Conservation (phyloP, 2,329 filamentous ascomycete genomes). For the Neofusicoccum cordaticola region DNA sequence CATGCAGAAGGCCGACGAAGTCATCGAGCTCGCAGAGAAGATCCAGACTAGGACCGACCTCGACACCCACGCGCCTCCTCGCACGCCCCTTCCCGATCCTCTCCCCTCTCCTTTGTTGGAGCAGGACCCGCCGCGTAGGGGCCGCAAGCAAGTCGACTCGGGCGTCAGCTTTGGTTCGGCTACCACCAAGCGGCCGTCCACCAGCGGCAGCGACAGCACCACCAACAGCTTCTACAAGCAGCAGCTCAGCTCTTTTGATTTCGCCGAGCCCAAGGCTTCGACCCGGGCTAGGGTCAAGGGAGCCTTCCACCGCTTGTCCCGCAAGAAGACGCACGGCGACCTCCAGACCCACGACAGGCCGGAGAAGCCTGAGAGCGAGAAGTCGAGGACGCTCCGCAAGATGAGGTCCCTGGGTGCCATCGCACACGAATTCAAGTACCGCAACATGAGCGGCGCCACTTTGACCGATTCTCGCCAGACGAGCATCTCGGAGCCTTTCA, state of each 20-base stretch:
- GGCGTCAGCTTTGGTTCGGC: slow-evolving; percentile 58
- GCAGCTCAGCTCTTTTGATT: slow-evolving; percentile 13
- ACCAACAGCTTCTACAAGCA: slow-evolving; percentile 21
- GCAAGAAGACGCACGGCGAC: slow-evolving; percentile 10
- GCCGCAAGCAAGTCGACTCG: slow-evolving; percentile 58
- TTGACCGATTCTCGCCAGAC: slow-evolving; percentile 9
- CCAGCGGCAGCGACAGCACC: slow-evolving; percentile 24
- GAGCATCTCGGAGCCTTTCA: slow-evolving; percentile 34
- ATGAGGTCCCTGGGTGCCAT: slow-evolving; percentile 30
- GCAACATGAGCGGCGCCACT: slow-evolving; percentile 14
- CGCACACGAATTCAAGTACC: slow-evolving; percentile 22
- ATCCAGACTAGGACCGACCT: slow-evolving; percentile 10
- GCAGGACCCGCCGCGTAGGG: slow-evolving; percentile 33
- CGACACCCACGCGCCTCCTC: slow-evolving; percentile 6
- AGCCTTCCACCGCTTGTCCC: neutral
- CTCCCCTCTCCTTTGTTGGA: slow-evolving; percentile 31
- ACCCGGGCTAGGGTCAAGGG: slow-evolving; percentile 43
- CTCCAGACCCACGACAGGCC: neutral
- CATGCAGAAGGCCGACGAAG: slow-evolving; percentile 55
- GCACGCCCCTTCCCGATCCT: neutral
- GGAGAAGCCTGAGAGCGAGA: slow-evolving; percentile 23
- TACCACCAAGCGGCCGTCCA: slow-evolving; percentile 28
- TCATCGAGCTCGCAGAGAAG: slow-evolving; percentile 46
- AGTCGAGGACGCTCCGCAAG: slow-evolving; percentile 34
- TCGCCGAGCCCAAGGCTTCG: slow-evolving; percentile 38